These are phyloP conservation scores for Hevea brasiliensis DNA, from an alignment of 345 rosid genomes.

Conservation along the genomic window DNA sequence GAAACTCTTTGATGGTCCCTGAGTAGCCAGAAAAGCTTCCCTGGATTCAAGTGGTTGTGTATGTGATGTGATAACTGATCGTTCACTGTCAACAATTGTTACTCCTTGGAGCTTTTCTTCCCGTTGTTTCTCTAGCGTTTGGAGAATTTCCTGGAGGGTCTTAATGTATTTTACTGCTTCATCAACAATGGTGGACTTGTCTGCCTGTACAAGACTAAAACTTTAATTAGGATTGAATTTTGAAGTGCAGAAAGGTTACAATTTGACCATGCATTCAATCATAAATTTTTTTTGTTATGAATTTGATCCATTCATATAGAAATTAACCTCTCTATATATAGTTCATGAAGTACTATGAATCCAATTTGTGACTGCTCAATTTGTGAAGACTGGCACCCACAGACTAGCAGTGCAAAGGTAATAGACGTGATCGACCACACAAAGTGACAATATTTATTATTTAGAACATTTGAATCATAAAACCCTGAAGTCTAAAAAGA, in stretches of 20 bases:
- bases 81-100: conserved; percentile 23
- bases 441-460: too few relatives aligned
- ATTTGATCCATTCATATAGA: too few relatives aligned
- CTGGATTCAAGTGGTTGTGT: conserved; percentile 31
- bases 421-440: too few relatives aligned
- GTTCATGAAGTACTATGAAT: too few relatives aligned
- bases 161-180: conserved; percentile 60
- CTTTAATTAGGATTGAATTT: neutral
- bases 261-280: too few relatives aligned
- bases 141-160: conserved; percentile 42
- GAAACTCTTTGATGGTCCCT: conserved; percentile 25
- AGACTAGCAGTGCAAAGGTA: too few relatives aligned
- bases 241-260: neutral
- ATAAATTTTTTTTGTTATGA: too few relatives aligned
- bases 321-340: too few relatives aligned
- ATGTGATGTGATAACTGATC: conserved; percentile 23
- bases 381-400: too few relatives aligned
- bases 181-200: conserved; percentile 66
- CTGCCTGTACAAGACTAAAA: conserved; percentile 44
- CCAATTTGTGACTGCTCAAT: too few relatives aligned
- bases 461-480: too few relatives aligned
- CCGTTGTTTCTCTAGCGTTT: conserved; percentile 47
- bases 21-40: conserved; percentile 34
- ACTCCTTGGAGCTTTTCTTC: conserved; percentile 46
- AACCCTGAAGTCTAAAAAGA: too few relatives aligned